Evolutionary conservation across 2,329 filamentous ascomycete genomes (phyloP).

Genomic region (Sclerotinia trifoliorum): DNA sequence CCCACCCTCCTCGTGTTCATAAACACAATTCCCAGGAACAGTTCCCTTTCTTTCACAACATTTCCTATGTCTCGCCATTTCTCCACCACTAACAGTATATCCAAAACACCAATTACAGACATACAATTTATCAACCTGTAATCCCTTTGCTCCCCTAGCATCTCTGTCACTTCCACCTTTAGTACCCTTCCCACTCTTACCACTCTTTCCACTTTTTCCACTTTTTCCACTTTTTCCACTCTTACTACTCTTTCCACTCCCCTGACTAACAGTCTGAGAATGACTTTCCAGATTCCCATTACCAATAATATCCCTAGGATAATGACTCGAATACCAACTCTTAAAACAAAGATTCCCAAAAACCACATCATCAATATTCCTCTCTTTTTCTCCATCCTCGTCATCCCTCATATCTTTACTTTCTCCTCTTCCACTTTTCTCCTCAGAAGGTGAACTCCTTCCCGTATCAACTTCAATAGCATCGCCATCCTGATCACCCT

Average conservation of each 20-base stretch:
- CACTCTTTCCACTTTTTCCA: background rate
- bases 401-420: background rate
- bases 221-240: background rate
- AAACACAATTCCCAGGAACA: constrained; percentile 69
- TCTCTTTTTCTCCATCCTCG: constrained; percentile 46
- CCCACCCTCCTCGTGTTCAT: constrained; percentile 51
- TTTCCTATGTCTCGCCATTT: constrained; percentile 58
- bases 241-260: constrained; percentile 11
- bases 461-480: background rate
- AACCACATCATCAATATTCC: constrained; percentile 84
- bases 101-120: constrained; percentile 95
- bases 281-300: constrained; percentile 40
- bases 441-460: background rate
- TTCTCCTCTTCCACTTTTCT: background rate
- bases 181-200: constrained; percentile 1
- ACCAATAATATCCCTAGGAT: constrained; percentile 68
- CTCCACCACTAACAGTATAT: constrained; percentile 67
- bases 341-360: constrained; percentile 81
- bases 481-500: background rate
- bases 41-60: constrained; percentile 53
- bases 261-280: constrained; percentile 7
- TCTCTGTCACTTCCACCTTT: constrained; percentile 9
- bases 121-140: constrained; percentile 66
- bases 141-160: constrained; percentile 9
- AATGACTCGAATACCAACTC: constrained; percentile 92